Evolutionary conservation across 371 early-diverging fungal species (phyloP).

Genomic region (Mitosporidium daphniae): DNA sequence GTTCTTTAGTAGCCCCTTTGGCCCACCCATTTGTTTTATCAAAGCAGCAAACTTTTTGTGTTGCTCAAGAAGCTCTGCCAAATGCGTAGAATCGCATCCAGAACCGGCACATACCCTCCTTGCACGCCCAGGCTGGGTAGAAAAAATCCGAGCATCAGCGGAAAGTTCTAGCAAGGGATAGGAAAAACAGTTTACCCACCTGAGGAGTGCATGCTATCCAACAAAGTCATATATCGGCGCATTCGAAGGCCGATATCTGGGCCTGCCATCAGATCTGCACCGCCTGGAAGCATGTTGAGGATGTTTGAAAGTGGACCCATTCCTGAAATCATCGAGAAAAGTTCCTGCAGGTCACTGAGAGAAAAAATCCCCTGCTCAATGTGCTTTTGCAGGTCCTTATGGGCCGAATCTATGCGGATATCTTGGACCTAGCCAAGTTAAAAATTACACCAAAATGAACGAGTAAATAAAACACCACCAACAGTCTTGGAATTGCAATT

Average conservation of each 20-base stretch:
- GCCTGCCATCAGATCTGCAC: slow-evolving; percentile 35
- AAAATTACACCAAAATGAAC: no score
- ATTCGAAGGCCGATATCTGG: slow-evolving; percentile 23
- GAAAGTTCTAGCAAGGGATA: slow-evolving; percentile 63
- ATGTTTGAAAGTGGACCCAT: slow-evolving; percentile 64
- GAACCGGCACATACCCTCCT: slow-evolving; percentile 57
- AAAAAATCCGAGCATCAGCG: slow-evolving; percentile 52
- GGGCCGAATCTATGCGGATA: slow-evolving; percentile 34
- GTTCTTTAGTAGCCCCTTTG: slow-evolving; percentile 31
- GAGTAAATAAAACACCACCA: no score
- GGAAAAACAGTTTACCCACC: no score
- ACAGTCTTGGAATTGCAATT: no score
- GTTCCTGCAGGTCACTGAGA: slow-evolving; percentile 85
- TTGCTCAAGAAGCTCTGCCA: slow-evolving; percentile 41
- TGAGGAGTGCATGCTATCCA: slow-evolving; percentile 97
- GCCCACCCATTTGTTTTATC: slow-evolving; percentile 85
- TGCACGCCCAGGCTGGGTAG: slow-evolving; percentile 28
- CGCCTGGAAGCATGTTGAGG: slow-evolving; percentile 88
- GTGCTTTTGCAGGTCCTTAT: slow-evolving; percentile 60
- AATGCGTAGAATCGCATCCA: slow-evolving; percentile 41
- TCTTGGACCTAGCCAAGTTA: no score
- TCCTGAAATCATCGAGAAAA: slow-evolving; percentile 57
- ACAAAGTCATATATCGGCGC: slow-evolving; percentile 58
- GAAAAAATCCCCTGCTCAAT: slow-evolving; percentile 37
- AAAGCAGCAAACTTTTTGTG: slow-evolving; percentile 44